Evolutionary conservation across 306 rosid species (phyloP).

Genomic region (Sicyos edulis): DNA sequence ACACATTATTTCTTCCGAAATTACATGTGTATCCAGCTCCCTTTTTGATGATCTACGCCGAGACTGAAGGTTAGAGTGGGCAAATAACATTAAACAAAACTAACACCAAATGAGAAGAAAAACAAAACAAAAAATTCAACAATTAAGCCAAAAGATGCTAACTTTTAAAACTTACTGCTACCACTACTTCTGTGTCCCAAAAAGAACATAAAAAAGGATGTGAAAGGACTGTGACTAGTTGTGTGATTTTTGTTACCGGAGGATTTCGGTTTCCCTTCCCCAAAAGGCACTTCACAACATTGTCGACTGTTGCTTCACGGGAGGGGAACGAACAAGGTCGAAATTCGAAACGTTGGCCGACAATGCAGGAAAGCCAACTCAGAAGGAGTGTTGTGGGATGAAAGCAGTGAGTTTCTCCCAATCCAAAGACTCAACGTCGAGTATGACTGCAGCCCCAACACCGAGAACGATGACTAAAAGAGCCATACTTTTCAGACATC

Average conservation of each 20-base stretch:
- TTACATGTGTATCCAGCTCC: constrained; percentile 44
- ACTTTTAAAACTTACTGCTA: constrained; percentile 12
- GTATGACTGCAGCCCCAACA: constrained; percentile 55
- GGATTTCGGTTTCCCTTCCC: neutral
- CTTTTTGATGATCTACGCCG: constrained; percentile 29
- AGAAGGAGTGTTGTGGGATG: constrained; percentile 38
- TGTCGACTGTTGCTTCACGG: neutral
- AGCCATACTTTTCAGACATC: constrained; percentile 47
- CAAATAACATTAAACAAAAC: constrained; percentile 11
- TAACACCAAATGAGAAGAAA: neutral
- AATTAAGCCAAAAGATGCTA: neutral
- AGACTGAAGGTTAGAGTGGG: constrained; percentile 29
- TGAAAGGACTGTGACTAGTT: neutral
- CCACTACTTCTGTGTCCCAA: constrained; percentile 12
- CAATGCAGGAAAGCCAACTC: constrained; percentile 16
- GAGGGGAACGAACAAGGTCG: too few species aligned
- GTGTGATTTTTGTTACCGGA: neutral
- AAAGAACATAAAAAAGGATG: neutral
- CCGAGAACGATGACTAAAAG: constrained; percentile 45
- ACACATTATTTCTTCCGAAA: constrained; percentile 20
- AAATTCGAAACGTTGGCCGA: neutral
- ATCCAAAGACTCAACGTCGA: constrained; percentile 50
- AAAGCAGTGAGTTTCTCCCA: constrained; percentile 48
- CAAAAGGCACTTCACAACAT: neutral
- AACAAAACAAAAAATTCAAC: neutral